Conservation (phyloP, 805 yeast genomes). For the Torulaspora maleeae region DNA sequence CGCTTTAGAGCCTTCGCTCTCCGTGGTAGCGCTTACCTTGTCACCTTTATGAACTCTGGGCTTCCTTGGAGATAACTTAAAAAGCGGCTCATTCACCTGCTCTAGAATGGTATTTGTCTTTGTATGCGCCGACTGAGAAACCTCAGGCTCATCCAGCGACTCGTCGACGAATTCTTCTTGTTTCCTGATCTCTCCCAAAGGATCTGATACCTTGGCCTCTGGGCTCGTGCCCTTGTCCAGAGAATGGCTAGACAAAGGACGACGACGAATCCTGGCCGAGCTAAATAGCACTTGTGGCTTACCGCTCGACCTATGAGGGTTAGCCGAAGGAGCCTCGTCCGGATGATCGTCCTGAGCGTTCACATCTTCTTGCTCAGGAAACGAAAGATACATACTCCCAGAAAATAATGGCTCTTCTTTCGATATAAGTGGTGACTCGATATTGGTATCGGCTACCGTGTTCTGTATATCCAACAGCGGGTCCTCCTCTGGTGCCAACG, state of each 20-base stretch:
- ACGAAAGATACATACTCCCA: conserved; percentile 24
- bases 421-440: conserved; percentile 23
- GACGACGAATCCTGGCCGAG: conserved; percentile 45
- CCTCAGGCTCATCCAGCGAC: conserved; percentile 25
- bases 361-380: conserved; percentile 14
- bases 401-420: conserved; percentile 36
- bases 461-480: conserved; percentile 44
- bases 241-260: conserved; percentile 16
- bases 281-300: conserved; percentile 44
- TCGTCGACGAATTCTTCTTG: conserved; percentile 31
- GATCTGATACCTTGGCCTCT: conserved; percentile 21
- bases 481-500: conserved; percentile 31
- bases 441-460: conserved; percentile 19
- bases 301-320: conserved; percentile 39
- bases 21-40: conserved; percentile 5
- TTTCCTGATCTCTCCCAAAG: conserved; percentile 33
- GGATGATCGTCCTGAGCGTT: conserved; percentile 10
- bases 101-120: conserved; percentile 16
- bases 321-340: conserved; percentile 19
- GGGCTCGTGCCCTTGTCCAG: neutral
- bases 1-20: neutral
- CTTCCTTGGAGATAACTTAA: conserved; percentile 20
- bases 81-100: conserved; percentile 27
- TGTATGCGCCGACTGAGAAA: conserved; percentile 2
- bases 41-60: neutral